Evolutionary conservation across 1,284 basidiomycete species (phyloP).

Genomic region (Puccinia brachypodii): DNA sequence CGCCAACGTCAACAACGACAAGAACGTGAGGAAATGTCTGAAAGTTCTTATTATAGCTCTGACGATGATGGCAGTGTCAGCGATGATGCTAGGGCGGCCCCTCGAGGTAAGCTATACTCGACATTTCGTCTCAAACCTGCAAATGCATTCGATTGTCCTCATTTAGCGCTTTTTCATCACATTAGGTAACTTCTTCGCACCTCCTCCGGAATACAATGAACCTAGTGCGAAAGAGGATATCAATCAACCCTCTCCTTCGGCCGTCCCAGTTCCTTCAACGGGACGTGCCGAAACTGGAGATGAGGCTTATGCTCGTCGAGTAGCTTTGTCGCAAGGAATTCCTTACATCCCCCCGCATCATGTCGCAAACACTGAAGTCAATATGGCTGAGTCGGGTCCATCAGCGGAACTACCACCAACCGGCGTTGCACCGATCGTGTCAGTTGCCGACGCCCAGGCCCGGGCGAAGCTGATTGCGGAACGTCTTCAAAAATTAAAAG

Average conservation of each 20-base stretch:
- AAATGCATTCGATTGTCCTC: not conserved
- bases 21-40: constrained; percentile 40
- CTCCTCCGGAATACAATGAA: constrained; percentile 44
- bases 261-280: constrained; percentile 5
- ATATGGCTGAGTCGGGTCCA: not conserved
- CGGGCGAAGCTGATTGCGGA: constrained; percentile 45
- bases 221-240: constrained; percentile 14
- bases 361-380: not conserved
- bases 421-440: constrained; percentile 14
- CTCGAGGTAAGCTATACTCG: constrained; percentile 24
- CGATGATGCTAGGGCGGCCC: constrained; percentile 30
- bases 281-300: constrained; percentile 51
- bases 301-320: constrained; percentile 47
- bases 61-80: constrained; percentile 40
- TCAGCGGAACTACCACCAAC: not conserved
- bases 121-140: not conserved
- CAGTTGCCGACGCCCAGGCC: constrained; percentile 47
- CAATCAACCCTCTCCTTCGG: not conserved
- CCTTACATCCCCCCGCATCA: constrained; percentile 22
- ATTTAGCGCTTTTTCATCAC: not conserved
- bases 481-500: constrained; percentile 40
- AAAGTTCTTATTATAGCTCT: constrained; percentile 43
- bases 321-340: constrained; percentile 40
- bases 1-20: constrained; percentile 44
- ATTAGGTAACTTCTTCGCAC: constrained; percentile 45